Base-by-base conservation (phyloP, 2,329 filamentous ascomycete species). In the Beauveria sp. region DNA sequence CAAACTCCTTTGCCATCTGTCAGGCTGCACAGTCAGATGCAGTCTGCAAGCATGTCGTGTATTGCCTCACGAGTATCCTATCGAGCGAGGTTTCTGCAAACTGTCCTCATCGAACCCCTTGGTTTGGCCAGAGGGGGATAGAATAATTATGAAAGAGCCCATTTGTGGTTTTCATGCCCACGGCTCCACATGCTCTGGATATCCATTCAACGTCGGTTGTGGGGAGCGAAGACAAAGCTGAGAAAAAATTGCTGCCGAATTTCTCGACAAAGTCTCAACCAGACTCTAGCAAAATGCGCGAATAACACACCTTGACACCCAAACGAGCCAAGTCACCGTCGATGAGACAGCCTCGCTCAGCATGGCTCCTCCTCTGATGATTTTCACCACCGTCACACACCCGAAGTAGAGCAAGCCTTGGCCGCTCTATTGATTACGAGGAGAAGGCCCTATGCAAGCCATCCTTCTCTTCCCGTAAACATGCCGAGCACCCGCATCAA, bases 371-470 rank as follows among this genome's bases (percentile, higher is more conserved):
- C 34, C 14, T 6, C 12, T 16, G 16, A 38, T 54, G 14, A 43
- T 38, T 54, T 38, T 43, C 22, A 54, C 52, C 52, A 54, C 38
- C 8, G 38, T 38, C 18, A 20, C 50, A 52, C 52, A 22, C 18
- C 34, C 34, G 6, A 38, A 34, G 18, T 5, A 16, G 18, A 24
- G 12, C 20, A 43, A 40, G 38, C 20, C 52, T 42, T 54, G 14
- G 52, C 52, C 38, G 38, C 52, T 54, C 24, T 48, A 7, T 48
- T 48, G 20, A 48, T 54, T 43, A 54, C 38, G 52, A 54, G 52
- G 9, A 48, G 45, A 52, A n/a, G 50, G n/a, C 50, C 50, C 24
- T 52, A 52, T 54, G 52, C 52, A 54, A 54, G 52, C 52, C 52
- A 54, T 38, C 38, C 20, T 42, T 54, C 52, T 22, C 52, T 43